These are phyloP conservation scores for Pseudogymnoascus sp. DNA, from an alignment of 2,329 filamentous ascomycete species.

Conservation along the genomic window DNA sequence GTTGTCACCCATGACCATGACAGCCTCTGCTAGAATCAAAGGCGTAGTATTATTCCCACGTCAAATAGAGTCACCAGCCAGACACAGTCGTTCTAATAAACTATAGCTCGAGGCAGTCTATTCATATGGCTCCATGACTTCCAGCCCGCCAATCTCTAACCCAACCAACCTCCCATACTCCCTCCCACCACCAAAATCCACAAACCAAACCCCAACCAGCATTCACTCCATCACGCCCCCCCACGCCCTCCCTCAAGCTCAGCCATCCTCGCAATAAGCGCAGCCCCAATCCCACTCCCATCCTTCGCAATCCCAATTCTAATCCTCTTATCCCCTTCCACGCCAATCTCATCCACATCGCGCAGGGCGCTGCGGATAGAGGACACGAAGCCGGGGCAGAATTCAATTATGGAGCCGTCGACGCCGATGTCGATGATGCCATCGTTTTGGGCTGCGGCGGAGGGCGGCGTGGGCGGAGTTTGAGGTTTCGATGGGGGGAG, in stretches of 20 bases:
- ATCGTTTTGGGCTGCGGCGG: slow-evolving; percentile 33
- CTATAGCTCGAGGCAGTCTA: background rate
- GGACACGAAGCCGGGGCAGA: slow-evolving; percentile 86
- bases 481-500: background rate
- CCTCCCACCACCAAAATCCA: background rate
- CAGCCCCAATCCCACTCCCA: slow-evolving; percentile 89
- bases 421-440: slow-evolving; percentile 84
- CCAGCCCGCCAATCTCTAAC: background rate
- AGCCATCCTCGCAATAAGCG: slow-evolving; percentile 86
- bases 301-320: slow-evolving; percentile 96
- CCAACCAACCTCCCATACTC: background rate
- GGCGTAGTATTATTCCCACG: too few species aligned
- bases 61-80: too few species aligned
- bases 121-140: background rate
- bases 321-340: slow-evolving; percentile 72
- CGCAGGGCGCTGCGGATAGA: slow-evolving; percentile 78
- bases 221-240: background rate
- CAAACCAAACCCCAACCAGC: background rate
- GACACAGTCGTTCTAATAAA: background rate
- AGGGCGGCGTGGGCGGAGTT: background rate
- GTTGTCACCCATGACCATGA: too few species aligned
- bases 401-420: slow-evolving; percentile 88
- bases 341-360: slow-evolving; percentile 69
- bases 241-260: slow-evolving; percentile 48
- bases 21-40: too few species aligned